These are phyloP conservation scores for Aspergillus nanangensis DNA, from an alignment of 495 filamentous ascomycete species.

Conservation along the genomic window DNA sequence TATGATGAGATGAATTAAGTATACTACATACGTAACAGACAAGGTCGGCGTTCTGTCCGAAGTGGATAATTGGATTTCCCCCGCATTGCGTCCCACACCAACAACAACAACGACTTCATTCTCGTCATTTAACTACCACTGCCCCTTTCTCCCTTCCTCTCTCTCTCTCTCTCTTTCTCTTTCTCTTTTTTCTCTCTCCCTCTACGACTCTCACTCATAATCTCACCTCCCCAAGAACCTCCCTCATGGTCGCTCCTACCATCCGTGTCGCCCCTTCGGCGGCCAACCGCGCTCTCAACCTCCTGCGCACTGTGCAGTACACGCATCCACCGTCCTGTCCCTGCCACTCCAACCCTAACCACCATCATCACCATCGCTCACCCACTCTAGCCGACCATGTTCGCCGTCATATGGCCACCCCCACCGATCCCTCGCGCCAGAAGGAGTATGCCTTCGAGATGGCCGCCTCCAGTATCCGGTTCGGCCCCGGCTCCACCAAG, in stretches of 20 bases:
- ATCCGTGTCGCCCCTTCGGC: constrained; percentile 63
- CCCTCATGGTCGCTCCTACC: constrained; percentile 43
- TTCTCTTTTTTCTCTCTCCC: not conserved
- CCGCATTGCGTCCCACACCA: too few species aligned
- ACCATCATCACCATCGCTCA: constrained; percentile 60
- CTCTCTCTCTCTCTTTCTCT: not conserved
- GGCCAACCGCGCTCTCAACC: constrained; percentile 70
- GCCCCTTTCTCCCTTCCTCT: too few species aligned
- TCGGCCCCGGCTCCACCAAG: constrained; percentile 86
- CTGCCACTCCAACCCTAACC: constrained; percentile 81
- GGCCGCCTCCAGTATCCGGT: constrained; percentile 88
- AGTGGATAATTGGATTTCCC: too few species aligned
- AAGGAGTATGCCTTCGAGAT: constrained; percentile 99
- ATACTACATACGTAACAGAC: too few species aligned
- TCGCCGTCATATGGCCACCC: constrained; percentile 65
- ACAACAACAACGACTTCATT: too few species aligned
- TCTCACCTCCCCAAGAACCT: not conserved
- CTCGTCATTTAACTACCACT: too few species aligned
- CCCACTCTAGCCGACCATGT: constrained; percentile 50
- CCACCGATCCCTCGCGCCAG: constrained; percentile 62
- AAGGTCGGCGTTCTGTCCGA: too few species aligned
- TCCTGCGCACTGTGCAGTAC: constrained; percentile 85
- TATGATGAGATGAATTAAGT: too few species aligned
- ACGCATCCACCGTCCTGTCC: constrained; percentile 87
- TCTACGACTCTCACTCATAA: not conserved